phyloP scores from a whole-genome alignment of 306 rosid species.

The Arachis stenosperma region DNA sequence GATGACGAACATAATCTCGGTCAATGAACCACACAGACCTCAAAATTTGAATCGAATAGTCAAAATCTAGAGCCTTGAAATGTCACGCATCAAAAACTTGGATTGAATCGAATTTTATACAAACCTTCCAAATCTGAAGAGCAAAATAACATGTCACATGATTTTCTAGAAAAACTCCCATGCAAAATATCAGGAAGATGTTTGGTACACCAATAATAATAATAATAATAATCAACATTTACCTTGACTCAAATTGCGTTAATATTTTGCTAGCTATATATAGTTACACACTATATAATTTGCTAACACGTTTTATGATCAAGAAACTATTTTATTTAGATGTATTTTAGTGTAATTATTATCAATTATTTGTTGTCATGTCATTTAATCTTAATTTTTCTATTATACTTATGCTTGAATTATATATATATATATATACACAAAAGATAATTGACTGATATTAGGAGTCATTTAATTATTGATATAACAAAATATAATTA shows the following conservation, averaged over 20 bases:
- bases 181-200: conserved; percentile 6
- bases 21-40: conserved; percentile 41
- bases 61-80: conserved; percentile 50
- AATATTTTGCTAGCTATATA: background rate
- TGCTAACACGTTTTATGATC: background rate
- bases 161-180: conserved; percentile 8
- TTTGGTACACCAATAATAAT: conserved; percentile 8
- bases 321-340: too few species aligned
- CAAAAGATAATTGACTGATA: too few species aligned
- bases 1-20: conserved; percentile 40
- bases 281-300: background rate
- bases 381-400: too few species aligned
- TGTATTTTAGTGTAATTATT: too few species aligned
- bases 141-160: conserved; percentile 1
- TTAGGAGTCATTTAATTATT: too few species aligned
- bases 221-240: background rate
- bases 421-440: too few species aligned
- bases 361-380: too few species aligned
- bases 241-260: conserved; percentile 39
- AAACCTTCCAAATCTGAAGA: conserved; percentile 22
- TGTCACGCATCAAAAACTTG: conserved; percentile 38
- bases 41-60: conserved; percentile 56
- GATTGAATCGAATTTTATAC: conserved; percentile 12
- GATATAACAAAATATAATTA: too few species aligned
- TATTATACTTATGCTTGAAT: too few species aligned